Evolutionary conservation across 352 stramenopile species (phyloP).

Genomic region (Globisporangium mamillatum): DNA sequence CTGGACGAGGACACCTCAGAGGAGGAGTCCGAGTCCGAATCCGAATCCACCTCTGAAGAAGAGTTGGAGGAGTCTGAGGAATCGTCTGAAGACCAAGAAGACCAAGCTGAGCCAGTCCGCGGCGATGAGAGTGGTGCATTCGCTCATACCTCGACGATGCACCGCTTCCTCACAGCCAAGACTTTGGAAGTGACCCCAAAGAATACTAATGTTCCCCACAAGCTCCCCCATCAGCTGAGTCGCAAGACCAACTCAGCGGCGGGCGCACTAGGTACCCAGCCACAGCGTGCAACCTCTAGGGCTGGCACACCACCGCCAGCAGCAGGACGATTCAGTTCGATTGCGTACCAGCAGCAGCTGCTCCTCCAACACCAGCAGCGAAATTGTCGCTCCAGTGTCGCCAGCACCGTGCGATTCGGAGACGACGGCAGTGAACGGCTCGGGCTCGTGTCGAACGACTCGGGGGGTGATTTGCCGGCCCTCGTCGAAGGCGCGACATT

Average conservation of each 20-base stretch:
- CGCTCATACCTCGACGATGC: slow-evolving; percentile 11
- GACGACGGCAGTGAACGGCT: not conserved
- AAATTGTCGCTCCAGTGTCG: slow-evolving; percentile 21
- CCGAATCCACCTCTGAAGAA: slow-evolving; percentile 9
- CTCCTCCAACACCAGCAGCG: slow-evolving; percentile 17
- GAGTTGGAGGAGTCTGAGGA: slow-evolving; percentile 6
- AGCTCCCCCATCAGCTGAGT: not conserved
- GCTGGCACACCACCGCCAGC: not conserved
- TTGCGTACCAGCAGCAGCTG: slow-evolving; percentile 18
- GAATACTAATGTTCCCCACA: not conserved
- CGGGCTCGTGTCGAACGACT: not conserved
- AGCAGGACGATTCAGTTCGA: not conserved
- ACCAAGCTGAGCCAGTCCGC: not conserved
- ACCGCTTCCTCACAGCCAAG: slow-evolving; percentile 19
- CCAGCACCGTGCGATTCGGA: slow-evolving; percentile 27
- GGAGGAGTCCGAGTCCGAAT: slow-evolving; percentile 12
- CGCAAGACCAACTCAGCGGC: slow-evolving; percentile 15
- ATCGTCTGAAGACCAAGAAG: not conserved
- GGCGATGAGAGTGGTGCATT: not conserved
- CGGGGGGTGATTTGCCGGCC: not conserved
- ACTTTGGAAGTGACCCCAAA: not conserved
- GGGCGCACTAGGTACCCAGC: not conserved
- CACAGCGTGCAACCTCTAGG: not conserved
- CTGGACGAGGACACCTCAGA: slow-evolving; percentile 47
- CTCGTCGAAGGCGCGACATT: slow-evolving; percentile 3